Evolutionary conservation across 2,329 filamentous ascomycete genomes (phyloP).

Genomic region (Dactylella cylindrospora): DNA sequence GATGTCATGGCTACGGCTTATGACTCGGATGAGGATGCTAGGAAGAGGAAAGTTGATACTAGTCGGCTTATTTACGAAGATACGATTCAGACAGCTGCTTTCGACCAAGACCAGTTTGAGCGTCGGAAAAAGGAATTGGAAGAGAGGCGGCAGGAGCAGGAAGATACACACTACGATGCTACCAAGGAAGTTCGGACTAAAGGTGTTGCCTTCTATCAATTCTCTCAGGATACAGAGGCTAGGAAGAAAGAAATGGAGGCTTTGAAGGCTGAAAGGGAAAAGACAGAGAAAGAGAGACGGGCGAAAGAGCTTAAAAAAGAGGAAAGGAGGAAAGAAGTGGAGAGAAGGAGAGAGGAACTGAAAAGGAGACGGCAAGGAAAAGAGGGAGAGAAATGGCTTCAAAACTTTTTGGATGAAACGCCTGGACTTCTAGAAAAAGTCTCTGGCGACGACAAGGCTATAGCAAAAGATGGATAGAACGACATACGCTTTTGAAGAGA

Average conservation of each 20-base stretch:
- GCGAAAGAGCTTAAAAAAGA: constrained; percentile 62
- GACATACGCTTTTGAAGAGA: no score
- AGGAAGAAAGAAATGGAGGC: constrained; percentile 73
- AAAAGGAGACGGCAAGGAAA: constrained; percentile 63
- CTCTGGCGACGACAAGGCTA: constrained; percentile 4
- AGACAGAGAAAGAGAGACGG: constrained; percentile 66
- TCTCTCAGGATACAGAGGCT: constrained; percentile 72
- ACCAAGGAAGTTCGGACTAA: constrained; percentile 79
- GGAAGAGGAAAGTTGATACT: constrained; percentile 50
- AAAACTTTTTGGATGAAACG: constrained; percentile 56
- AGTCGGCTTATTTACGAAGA: constrained; percentile 78
- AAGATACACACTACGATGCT: constrained; percentile 84
- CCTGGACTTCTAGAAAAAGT: constrained; percentile 20
- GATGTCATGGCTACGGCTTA: constrained; percentile 27
- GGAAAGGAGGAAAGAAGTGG: constrained; percentile 55
- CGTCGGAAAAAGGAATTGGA: constrained; percentile 69
- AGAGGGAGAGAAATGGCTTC: constrained; percentile 72
- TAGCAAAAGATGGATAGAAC: no score
- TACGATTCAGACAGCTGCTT: constrained; percentile 78
- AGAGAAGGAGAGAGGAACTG: constrained; percentile 53
- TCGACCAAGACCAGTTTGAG: constrained; percentile 67
- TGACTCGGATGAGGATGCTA: constrained; percentile 40
- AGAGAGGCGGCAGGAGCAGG: constrained; percentile 72
- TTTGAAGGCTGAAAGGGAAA: constrained; percentile 66
- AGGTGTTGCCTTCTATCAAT: constrained; percentile 88